Evolutionary conservation across 78 protist genomes (phyloP), one percentile per base, ranked within the genome.

Genomic region (Paratrimastix pyriformis): DNA sequence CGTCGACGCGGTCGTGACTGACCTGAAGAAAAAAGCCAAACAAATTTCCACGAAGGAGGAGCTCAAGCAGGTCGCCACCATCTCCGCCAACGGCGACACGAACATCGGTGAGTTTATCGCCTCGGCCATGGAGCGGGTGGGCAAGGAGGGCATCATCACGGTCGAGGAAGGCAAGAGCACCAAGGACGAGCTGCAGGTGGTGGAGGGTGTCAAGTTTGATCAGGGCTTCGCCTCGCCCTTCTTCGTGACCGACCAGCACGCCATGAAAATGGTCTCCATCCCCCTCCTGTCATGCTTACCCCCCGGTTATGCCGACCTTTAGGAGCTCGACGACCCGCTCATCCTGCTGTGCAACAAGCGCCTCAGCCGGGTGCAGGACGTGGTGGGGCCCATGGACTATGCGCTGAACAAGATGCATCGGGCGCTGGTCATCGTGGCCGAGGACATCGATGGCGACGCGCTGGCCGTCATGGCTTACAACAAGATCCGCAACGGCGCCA

Each of bases 61-160:
- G 80, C 87, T 93, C 52, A 80, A 64, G 45, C 97, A 94, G 81
- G 94, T 93, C 26, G 99, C 98, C 33, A 94, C 98, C 55, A 93
- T 96, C 87, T 93, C 97, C 9, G 99, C 99, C 65, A 96, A 96
- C 91, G 89, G 93, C 52, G 99, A 96, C 82, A 52, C 11, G 33
- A 91, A 76, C 69, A 88, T 96, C 64, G 99, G 99, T 32, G 42
- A 84, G 75, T 81, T 97, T 57, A 91, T 97, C 60, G 92, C 97
- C 5, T n/a, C 48, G 30, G 99, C 98, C 35, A 93, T 97, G 95
- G 92, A 97, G 83, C 74, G 75, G 65, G 98, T 97, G 44, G 98
- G 98, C 78, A 89, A 87, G 78, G 96, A 95, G 46, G 99, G 99
- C 50, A 98, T 97, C 76, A 92, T 97, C 93, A 95, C 98, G 37